Evolutionary conservation across 2,329 filamentous ascomycete species (phyloP).

Genomic region (Aspergillus sp.): DNA sequence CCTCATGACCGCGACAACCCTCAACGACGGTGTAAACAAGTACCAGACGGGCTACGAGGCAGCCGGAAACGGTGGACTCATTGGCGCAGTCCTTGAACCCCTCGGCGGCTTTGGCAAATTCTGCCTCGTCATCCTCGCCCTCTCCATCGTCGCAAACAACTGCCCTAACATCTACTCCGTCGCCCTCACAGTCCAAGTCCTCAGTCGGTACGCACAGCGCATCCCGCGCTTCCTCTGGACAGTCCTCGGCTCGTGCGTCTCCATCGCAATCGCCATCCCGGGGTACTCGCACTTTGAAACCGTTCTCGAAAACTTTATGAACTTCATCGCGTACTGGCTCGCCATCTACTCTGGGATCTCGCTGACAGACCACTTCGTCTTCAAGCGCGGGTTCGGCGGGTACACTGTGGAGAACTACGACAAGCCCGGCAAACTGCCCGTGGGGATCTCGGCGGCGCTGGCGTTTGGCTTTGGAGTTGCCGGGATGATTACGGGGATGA

Average conservation of each 20-base stretch:
- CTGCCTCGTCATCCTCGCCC: conserved; percentile 68
- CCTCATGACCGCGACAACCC: conserved; percentile 65
- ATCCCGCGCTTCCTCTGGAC: conserved; percentile 73
- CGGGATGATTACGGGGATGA: conserved; percentile 72
- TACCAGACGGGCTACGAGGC: conserved; percentile 61
- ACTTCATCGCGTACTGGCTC: conserved; percentile 72
- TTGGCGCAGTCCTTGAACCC: conserved; percentile 66
- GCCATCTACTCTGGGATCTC: conserved; percentile 72
- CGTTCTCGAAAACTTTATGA: conserved; percentile 73
- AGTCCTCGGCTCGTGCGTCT: conserved; percentile 63
- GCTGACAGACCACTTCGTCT: conserved; percentile 70
- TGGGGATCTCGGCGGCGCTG: conserved; percentile 64
- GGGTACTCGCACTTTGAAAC: conserved; percentile 68
- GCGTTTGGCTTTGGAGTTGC: conserved; percentile 68
- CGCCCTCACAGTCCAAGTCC: conserved; percentile 68
- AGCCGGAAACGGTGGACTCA: conserved; percentile 68
- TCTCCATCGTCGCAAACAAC: conserved; percentile 72
- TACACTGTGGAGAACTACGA: conserved; percentile 66
- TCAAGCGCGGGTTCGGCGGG: conserved; percentile 63
- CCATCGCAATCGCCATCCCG: conserved; percentile 71
- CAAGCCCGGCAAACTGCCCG: conserved; percentile 61
- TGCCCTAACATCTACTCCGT: conserved; percentile 75
- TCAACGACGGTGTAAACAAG: conserved; percentile 58
- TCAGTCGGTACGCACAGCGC: conserved; percentile 61
- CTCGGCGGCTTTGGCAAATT: conserved; percentile 73